Percentiles rank a stretch among this genome's conserved stretches.
Evolutionary conservation across 345 rosid genomes (phyloP).

Genomic region (Citrus inodora): DNA sequence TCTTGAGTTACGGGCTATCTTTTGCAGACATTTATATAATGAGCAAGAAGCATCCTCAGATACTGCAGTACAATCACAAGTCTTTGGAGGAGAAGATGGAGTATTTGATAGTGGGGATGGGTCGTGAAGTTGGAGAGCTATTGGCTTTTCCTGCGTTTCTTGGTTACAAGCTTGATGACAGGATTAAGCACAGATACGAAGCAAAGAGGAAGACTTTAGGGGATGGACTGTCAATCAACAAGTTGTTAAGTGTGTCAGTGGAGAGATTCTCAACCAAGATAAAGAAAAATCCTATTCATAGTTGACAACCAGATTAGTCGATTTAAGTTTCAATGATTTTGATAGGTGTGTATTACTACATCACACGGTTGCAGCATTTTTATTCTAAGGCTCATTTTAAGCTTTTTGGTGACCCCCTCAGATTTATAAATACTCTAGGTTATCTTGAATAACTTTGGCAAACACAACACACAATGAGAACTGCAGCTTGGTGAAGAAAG

Average conservation of each 20-base stretch:
- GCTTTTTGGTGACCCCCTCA: not conserved
- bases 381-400: not conserved
- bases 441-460: not conserved
- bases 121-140: constrained; percentile 68
- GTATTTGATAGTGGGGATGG: constrained; percentile 71
- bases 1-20: constrained; percentile 56
- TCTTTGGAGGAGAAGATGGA: constrained; percentile 70
- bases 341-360: not conserved
- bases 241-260: constrained; percentile 57
- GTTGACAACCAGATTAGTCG: constrained; percentile 7
- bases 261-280: constrained; percentile 41
- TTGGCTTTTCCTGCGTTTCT: constrained; percentile 76
- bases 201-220: constrained; percentile 51
- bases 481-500: not conserved
- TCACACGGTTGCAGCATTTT: not conserved
- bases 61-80: constrained; percentile 53
- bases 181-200: constrained; percentile 75
- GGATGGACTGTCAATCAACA: constrained; percentile 64
- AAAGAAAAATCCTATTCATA: constrained; percentile 28
- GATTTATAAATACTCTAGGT: not conserved
- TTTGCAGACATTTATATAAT: constrained; percentile 50
- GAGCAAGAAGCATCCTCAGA: constrained; percentile 84
- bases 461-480: not conserved
- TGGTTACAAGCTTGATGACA: constrained; percentile 72
- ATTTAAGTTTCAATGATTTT: not conserved